A percentile compares a stretch with the other conserved stretches of the same genome.
Evolutionary conservation across 2,329 filamentous ascomycete species (phyloP).

Genomic region (Paracamarosporium sp.): DNA sequence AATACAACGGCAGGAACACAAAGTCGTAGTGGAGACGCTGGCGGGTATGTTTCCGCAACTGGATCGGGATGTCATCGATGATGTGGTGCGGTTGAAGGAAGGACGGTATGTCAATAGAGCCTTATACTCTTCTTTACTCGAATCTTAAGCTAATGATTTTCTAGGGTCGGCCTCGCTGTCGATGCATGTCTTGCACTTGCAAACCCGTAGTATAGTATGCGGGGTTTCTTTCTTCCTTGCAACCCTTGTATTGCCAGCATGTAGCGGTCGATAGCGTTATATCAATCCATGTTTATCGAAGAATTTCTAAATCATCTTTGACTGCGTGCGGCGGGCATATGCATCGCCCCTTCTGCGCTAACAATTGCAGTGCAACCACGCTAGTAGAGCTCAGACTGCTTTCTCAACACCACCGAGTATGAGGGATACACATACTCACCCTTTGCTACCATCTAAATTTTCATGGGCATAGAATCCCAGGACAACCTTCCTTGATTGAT

Average conservation of each 20-base stretch:
- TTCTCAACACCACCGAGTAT: too few species aligned
- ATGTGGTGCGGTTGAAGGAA: slow-evolving; percentile 95
- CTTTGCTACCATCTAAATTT: too few species aligned
- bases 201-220: background rate
- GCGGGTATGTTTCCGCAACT: slow-evolving; percentile 97
- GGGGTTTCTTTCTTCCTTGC: background rate
- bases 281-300: background rate
- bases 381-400: too few species aligned
- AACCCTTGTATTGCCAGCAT: background rate
- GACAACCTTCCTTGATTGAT: too few species aligned
- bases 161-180: slow-evolving; percentile 4
- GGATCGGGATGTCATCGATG: slow-evolving; percentile 92
- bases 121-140: slow-evolving; percentile 33
- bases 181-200: slow-evolving; percentile 4
- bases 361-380: background rate
- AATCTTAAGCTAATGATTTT: background rate
- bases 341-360: background rate
- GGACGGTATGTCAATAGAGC: slow-evolving; percentile 88
- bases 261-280: background rate
- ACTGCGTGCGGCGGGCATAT: too few species aligned
- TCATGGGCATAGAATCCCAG: too few species aligned
- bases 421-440: too few species aligned
- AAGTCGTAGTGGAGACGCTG: slow-evolving; percentile 90
- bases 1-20: slow-evolving; percentile 83
- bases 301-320: background rate